A percentile compares a stretch with the other conserved stretches of the same genome.
These are phyloP conservation scores for Pythium scleroteichum DNA, from an alignment of 352 stramenopile species.

Conservation along the genomic window DNA sequence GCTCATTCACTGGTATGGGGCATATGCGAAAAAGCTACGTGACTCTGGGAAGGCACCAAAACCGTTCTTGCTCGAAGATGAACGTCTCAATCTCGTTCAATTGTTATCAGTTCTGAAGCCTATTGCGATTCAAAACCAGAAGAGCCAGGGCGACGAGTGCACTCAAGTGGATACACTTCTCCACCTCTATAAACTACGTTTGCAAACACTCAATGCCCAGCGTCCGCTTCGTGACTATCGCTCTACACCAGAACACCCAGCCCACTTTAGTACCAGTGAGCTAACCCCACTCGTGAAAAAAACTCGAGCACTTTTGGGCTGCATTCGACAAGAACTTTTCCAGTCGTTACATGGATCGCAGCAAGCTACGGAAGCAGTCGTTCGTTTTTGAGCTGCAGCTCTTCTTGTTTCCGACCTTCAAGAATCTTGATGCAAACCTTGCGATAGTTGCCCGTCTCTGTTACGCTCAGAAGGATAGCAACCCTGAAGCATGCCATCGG, in stretches of 20 bases:
- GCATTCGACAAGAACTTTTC: conserved; percentile 14
- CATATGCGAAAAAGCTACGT: not conserved
- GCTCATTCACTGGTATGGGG: not conserved
- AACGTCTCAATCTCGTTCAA: not conserved
- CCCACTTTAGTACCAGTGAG: not conserved
- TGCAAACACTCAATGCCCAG: not conserved
- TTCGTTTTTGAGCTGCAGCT: conserved; percentile 20
- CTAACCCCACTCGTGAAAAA: not conserved
- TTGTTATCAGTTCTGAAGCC: conserved; percentile 8
- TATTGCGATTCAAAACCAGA: conserved; percentile 11
- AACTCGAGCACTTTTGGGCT: conserved; percentile 2
- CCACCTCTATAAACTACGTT: conserved; percentile 5
- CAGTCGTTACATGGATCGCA: conserved; percentile 1
- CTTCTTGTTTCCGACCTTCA: conserved; percentile 8
- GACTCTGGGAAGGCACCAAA: not conserved
- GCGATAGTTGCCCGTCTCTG: not conserved
- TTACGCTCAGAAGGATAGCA: not conserved
- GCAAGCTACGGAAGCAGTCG: not conserved
- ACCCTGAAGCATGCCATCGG: not conserved
- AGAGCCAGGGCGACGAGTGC: conserved; percentile 2
- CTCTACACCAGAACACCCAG: not conserved
- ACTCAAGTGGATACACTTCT: conserved; percentile 2
- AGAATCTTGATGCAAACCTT: conserved; percentile 12
- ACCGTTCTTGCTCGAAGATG: not conserved
- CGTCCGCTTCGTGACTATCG: conserved; percentile 5